Evolutionary conservation across 169 alveolate species (phyloP), one percentile per base, ranked within the genome.

Genomic region (Theileria sp.): DNA sequence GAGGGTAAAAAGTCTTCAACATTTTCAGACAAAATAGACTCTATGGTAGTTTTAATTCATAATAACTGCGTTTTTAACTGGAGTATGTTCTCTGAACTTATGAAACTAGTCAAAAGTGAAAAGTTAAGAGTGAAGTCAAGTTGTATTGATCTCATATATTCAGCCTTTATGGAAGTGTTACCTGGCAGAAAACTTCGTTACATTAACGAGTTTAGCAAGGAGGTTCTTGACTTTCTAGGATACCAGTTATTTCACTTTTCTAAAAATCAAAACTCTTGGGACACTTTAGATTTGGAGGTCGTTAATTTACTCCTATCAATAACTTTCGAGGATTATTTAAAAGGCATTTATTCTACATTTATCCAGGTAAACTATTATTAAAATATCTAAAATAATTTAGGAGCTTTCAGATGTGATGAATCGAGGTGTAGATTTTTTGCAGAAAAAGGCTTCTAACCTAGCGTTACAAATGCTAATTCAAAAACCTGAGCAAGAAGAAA

Each of bases 401-500:
- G 54, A 74, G 73, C 72, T 77, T 23, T 50, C 85, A 21, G 89
- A 83, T 50, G 69, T 74, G 77, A 44, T 83, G 71, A 78, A 78
- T 30, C 77, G 82, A 10, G 86, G 86, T 12, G 83, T 28, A 10
- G 58, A 44, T 23, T 83, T 77, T 28, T 72, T 83, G 19, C 80
- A 83, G 73, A 79, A 76, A 28, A 71, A 69, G 36, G 69, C 77
- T 71, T 60, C 77, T 3, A 77, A 83, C 38, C 58, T 69, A 36
- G 70, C 65, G n/a, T 38, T 83, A 26, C 85, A 83, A 71, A 77
- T 83, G 89, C 69, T 83, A 67, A 80, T 80, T 15, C 70, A 71
- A 60, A 77, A 78, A 80, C 89, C 89, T 1, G 89, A 83, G 66
- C 89, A 83, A 72, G 89, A 83, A 69, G 89, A 70, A 17, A 23